Conservation (phyloP, 2,329 filamentous ascomycete genomes). For the Colletotrichum sp. region DNA sequence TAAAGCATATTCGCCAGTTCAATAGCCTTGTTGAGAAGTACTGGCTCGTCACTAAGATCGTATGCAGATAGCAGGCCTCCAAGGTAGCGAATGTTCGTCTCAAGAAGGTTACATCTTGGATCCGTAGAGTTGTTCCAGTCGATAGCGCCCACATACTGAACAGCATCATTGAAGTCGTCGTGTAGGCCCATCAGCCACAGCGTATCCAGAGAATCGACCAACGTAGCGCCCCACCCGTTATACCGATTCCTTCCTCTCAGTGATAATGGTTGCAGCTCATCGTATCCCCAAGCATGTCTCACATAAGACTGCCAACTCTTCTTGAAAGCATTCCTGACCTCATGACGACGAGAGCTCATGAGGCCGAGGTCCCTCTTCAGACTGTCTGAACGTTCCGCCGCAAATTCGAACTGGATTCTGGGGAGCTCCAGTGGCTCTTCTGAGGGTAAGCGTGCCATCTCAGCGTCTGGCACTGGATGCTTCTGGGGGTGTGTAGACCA, state of each 20-base stretch:
- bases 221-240: slow-evolving; percentile 51
- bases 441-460: slow-evolving; percentile 22
- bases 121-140: slow-evolving; percentile 55
- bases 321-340: slow-evolving; percentile 37
- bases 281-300: slow-evolving; percentile 48
- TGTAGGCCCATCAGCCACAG: slow-evolving; percentile 61
- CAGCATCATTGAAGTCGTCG: slow-evolving; percentile 53
- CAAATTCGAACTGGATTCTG: slow-evolving; percentile 18
- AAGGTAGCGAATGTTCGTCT: slow-evolving; percentile 75
- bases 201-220: slow-evolving; percentile 54
- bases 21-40: slow-evolving; percentile 65
- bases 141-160: slow-evolving; percentile 47
- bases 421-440: slow-evolving; percentile 7
- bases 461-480: slow-evolving; percentile 18
- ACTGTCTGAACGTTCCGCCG: not conserved
- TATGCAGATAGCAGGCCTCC: slow-evolving; percentile 74
- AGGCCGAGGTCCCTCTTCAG: slow-evolving; percentile 30
- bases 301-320: slow-evolving; percentile 49
- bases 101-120: slow-evolving; percentile 66
- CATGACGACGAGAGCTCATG: slow-evolving; percentile 41
- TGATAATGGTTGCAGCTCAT: slow-evolving; percentile 49
- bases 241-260: slow-evolving; percentile 45
- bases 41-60: slow-evolving; percentile 63
- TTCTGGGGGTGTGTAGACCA: slow-evolving; percentile 23
- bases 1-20: slow-evolving; percentile 71